Base-by-base conservation (phyloP, 108 stramenopile genomes). In the Aurantiochytrium sp. region DNA sequence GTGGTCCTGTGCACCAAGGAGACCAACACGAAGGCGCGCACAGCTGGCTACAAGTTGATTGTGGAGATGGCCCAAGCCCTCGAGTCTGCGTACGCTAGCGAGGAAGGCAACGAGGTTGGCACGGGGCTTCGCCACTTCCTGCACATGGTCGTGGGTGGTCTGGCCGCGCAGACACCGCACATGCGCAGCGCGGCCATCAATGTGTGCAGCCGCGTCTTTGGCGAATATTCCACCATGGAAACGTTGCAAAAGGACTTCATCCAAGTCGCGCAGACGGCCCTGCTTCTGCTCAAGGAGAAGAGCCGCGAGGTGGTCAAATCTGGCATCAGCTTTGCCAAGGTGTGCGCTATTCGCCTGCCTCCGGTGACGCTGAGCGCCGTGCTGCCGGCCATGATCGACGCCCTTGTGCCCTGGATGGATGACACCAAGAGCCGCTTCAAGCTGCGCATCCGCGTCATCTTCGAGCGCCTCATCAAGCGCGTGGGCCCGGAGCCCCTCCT, bases 171-270 rank as follows among this genome's bases (percentile, higher is more conserved):
- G 24, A 81, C 73, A 5, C 73, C 39, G 73, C 73, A 81, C 45
- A 81, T 81, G 73, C 73, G 73, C 36, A 81, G 73, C 45, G 73
- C 73, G 39, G 73, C 42, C 45, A 1, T 81, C 24, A 81, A 81
- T 48, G 73, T 48, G 21, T 48, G 39, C 73, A 27, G 42, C 17
- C 73, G 73, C 17, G 6, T 81, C 19, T 17, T 48, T 81, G 73
- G 73, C 45, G 73, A n/a, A 6, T 81, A 22, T n/a, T 17, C 6
- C 45, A 41, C 12, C 19, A 24, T 48, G 1, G 27, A 81, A 24
- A 41, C 39, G 24, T 6, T 81, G 12, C 73, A 81, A 30, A 81
- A 81, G 73, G 73, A 81, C 45, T 48, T 81, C 32, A 12, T 81
- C 30, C 21, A 81, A 24, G 45, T 81, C 19, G 73, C 73, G n/a